Conservation (phyloP, 2,329 filamentous ascomycete genomes). For the Beauveria australis region DNA sequence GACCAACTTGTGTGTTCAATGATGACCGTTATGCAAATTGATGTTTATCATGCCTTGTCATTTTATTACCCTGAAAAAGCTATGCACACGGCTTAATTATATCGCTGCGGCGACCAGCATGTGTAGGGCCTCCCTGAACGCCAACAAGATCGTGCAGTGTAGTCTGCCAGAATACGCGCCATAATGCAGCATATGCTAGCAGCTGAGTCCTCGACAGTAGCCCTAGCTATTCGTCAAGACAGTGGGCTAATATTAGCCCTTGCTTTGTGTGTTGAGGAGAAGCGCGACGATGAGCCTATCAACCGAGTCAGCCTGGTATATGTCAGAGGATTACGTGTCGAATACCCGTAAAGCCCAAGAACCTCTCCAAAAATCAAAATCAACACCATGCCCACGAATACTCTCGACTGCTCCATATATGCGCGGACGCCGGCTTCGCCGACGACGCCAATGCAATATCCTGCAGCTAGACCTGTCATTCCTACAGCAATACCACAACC, state of each 20-base stretch:
- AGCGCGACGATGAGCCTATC: slow-evolving; percentile 80
- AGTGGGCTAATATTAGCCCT: slow-evolving; percentile 36
- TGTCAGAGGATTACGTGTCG: slow-evolving; percentile 8
- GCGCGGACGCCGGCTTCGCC: slow-evolving; percentile 89
- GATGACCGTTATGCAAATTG: background rate
- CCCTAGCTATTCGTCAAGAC: background rate
- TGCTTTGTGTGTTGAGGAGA: slow-evolving; percentile 83
- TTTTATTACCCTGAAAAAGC: background rate
- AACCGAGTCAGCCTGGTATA: background rate
- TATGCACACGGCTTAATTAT: background rate
- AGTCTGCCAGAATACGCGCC: background rate
- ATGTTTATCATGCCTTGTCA: background rate
- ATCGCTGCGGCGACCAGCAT: background rate
- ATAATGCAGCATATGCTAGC: background rate
- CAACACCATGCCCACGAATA: slow-evolving; percentile 97
- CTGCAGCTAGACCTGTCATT: slow-evolving; percentile 84
- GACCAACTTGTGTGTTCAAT: background rate
- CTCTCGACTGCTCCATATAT: slow-evolving; percentile 91
- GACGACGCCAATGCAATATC: slow-evolving; percentile 93
- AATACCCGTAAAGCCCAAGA: slow-evolving; percentile 89
- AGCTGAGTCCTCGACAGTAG: background rate
- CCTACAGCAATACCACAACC: slow-evolving; percentile 86
- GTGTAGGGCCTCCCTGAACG: background rate
- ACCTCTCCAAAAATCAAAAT: slow-evolving; percentile 99
- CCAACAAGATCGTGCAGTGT: background rate